A percentile compares a stretch with the other conserved stretches of the same genome.
Evolutionary conservation across 2,329 filamentous ascomycete species (phyloP).

Genomic region (Stachybotrys chartarum): DNA sequence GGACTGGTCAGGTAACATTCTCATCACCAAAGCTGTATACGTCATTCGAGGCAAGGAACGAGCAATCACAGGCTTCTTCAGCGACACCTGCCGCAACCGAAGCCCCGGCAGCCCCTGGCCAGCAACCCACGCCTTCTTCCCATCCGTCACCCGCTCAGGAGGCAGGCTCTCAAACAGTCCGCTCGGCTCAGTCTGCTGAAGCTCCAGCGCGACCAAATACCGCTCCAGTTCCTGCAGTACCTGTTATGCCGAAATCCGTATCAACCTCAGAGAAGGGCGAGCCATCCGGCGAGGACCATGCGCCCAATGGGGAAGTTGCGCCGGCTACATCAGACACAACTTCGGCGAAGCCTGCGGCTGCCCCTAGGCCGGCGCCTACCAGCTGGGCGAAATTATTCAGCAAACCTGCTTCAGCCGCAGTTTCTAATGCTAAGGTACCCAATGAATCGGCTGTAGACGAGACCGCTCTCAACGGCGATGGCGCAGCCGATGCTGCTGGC

Average conservation of each 20-base stretch:
- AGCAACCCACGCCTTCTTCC: not conserved
- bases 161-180: not conserved
- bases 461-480: slow-evolving; percentile 15
- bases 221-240: slow-evolving; percentile 37
- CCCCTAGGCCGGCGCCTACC: slow-evolving; percentile 22
- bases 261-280: slow-evolving; percentile 17
- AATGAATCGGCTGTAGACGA: slow-evolving; percentile 19
- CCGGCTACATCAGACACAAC: not conserved
- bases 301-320: not conserved
- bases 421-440: slow-evolving; percentile 7
- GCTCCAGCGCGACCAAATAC: slow-evolving; percentile 23
- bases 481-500: slow-evolving; percentile 7
- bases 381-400: slow-evolving; percentile 35
- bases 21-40: slow-evolving; percentile 1
- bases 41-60: not conserved
- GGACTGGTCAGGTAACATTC: not conserved
- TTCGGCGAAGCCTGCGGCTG: slow-evolving; percentile 11
- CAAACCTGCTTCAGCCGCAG: slow-evolving; percentile 15
- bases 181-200: slow-evolving; percentile 13
- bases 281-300: not conserved
- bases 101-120: not conserved
- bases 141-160: not conserved
- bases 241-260: slow-evolving; percentile 34
- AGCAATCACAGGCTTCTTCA: not conserved
- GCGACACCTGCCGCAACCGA: not conserved